phyloP scores from a whole-genome alignment of 2,329 filamentous ascomycete species.

The Blastomyces silverae region DNA sequence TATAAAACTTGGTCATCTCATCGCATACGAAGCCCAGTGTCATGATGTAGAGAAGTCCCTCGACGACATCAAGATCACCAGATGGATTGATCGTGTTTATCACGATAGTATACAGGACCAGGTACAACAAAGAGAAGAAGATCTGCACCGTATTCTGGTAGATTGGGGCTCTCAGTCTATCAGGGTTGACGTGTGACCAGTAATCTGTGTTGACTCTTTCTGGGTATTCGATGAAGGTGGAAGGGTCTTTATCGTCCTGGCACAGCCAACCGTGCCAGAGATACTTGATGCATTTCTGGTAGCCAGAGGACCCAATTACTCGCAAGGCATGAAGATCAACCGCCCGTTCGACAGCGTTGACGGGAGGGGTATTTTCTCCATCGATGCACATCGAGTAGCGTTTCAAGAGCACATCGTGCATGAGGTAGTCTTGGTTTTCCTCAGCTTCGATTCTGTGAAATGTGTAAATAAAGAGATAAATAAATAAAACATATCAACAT shows the following conservation, averaged over 20 bases:
- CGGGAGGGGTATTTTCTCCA: slow-evolving; percentile 62
- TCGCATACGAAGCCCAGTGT: slow-evolving; percentile 87
- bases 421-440: slow-evolving; percentile 68
- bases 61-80: slow-evolving; percentile 76
- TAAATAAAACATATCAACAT: neutral
- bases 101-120: slow-evolving; percentile 77
- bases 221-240: slow-evolving; percentile 82
- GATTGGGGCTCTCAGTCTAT: slow-evolving; percentile 83
- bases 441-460: slow-evolving; percentile 68
- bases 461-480: neutral
- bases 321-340: slow-evolving; percentile 85
- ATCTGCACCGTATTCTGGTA: slow-evolving; percentile 92
- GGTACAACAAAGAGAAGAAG: slow-evolving; percentile 72
- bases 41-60: slow-evolving; percentile 81
- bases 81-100: slow-evolving; percentile 89
- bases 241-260: slow-evolving; percentile 87
- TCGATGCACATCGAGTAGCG: slow-evolving; percentile 77
- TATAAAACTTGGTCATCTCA: slow-evolving; percentile 83
- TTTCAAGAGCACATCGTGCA: slow-evolving; percentile 76
- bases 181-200: slow-evolving; percentile 78
- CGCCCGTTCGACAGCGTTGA: slow-evolving; percentile 87
- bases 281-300: slow-evolving; percentile 89
- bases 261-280: slow-evolving; percentile 95
- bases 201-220: slow-evolving; percentile 72
- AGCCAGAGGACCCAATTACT: slow-evolving; percentile 86